These are phyloP conservation scores for Trichoderma sp. DNA, from an alignment of 2,329 filamentous ascomycete genomes.

Conservation along the genomic window DNA sequence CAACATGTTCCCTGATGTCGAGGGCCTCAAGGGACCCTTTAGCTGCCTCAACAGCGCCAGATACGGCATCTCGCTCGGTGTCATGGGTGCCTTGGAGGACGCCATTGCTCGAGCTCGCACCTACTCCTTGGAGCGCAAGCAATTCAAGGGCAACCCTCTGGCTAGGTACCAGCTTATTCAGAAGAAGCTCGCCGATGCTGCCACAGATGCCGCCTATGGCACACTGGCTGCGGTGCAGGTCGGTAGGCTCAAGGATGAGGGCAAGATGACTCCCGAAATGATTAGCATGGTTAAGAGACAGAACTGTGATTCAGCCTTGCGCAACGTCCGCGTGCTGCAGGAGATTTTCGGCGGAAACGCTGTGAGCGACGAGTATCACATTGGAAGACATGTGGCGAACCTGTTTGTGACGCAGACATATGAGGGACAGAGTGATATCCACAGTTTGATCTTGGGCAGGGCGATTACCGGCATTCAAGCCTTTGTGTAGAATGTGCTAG, in stretches of 20 bases:
- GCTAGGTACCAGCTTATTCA: slow-evolving; percentile 96
- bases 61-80: slow-evolving; percentile 90
- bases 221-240: slow-evolving; percentile 89
- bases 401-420: slow-evolving; percentile 97
- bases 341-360: slow-evolving; percentile 98
- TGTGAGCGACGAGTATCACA: slow-evolving; percentile 95
- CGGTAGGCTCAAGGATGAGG: slow-evolving; percentile 86
- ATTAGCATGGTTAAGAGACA: slow-evolving; percentile 95
- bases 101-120: slow-evolving; percentile 75
- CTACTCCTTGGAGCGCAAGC: slow-evolving; percentile 89
- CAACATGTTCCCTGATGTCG: slow-evolving; percentile 91
- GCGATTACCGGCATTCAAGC: slow-evolving; percentile 75
- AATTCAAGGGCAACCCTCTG: slow-evolving; percentile 94
- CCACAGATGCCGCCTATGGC: slow-evolving; percentile 86
- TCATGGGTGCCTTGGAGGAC: slow-evolving; percentile 92
- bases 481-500: slow-evolving; percentile 54
- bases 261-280: slow-evolving; percentile 89
- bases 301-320: slow-evolving; percentile 88
- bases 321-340: slow-evolving; percentile 76
- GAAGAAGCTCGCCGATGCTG: slow-evolving; percentile 93
- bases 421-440: slow-evolving; percentile 97
- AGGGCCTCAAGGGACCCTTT: slow-evolving; percentile 86
- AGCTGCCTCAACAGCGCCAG: slow-evolving; percentile 91
- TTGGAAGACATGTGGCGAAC: slow-evolving; percentile 92
- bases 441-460: slow-evolving; percentile 72